Evolutionary conservation across 371 early-diverging fungal genomes (phyloP), one percentile per base, ranked within the genome.

Genomic region (Paramicrosporidium saccamoebae): DNA sequence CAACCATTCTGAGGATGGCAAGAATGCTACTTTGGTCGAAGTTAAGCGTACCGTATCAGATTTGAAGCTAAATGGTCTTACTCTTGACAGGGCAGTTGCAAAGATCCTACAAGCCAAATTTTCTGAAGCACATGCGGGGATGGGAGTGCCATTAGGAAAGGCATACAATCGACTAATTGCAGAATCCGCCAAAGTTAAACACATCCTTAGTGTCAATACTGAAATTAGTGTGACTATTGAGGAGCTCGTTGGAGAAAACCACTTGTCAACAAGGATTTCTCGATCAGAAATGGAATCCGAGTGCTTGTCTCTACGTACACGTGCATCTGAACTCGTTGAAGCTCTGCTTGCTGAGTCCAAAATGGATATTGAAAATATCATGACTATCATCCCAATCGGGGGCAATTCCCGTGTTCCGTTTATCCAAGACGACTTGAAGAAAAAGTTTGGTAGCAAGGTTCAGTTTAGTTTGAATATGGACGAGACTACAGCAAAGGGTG

Each of bases 401-500:
- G 94, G 94, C 14, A 64, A 73, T 30, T 57, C 67, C 9, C 68
- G 94, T 24, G 54, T 79, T 11, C 94, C 90, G 3, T 41, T 58
- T 19, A 55, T 86, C 19, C 77, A 81, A 39, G 31, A 46, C 12
- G 46, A 36, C 18, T 43, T 92, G 25, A 37, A 46, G 2, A 48
- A 57, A 4, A 37, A 56, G 21, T 58, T 75, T 29, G 82, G 84
- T 33, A 61, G 58, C 30, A 74, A 66, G 43, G 63, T 92, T 30
- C 74, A 84, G 17, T 58, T 69, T 46, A 77, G 72, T 29, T 62
- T 92, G 12, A 82, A 92, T 33, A 68, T 55, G 14, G 94, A 92
- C 34, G 94, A 92, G 44, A 82, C 90, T 7, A 74, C 73, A 17
- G 88, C 77, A n/a, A 41, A 79, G 36, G 73, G 72, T 26, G 86